Percentiles rank a stretch among this genome's conserved stretches.
phyloP scores from a whole-genome alignment of 1,139 yeast genomes.

The Candida tetrigidarum region DNA sequence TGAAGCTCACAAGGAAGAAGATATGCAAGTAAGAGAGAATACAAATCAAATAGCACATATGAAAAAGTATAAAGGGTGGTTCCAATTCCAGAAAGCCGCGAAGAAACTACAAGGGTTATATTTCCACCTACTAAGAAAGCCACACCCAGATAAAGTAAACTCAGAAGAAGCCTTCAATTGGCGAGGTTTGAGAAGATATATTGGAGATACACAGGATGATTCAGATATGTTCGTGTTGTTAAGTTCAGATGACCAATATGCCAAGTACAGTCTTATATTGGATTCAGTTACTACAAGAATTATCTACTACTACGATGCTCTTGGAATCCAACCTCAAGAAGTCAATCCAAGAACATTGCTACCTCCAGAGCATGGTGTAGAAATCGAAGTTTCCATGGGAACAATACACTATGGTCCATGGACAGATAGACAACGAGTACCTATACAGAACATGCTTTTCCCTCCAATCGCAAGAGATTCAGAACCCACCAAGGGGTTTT shows the following conservation, averaged over 20 bases:
- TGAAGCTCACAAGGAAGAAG: constrained; percentile 8
- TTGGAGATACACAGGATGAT: constrained; percentile 38
- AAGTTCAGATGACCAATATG: constrained; percentile 67
- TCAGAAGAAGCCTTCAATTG: constrained; percentile 23
- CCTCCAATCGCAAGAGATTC: constrained; percentile 72
- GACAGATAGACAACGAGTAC: constrained; percentile 84
- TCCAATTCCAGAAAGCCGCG: constrained; percentile 26
- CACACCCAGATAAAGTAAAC: not conserved
- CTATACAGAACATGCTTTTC: constrained; percentile 66
- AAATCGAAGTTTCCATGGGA: constrained; percentile 60
- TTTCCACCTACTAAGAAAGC: not conserved
- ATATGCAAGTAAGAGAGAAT: not conserved
- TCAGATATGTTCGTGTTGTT: constrained; percentile 35
- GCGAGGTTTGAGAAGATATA: constrained; percentile 49
- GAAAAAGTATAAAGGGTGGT: constrained; percentile 25
- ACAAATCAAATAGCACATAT: constrained; percentile 18
- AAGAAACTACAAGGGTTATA: constrained; percentile 17
- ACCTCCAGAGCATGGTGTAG: constrained; percentile 67
- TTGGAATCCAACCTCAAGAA: constrained; percentile 60
- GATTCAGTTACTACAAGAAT: constrained; percentile 62
- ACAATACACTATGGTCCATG: constrained; percentile 91
- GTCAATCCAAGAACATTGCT: constrained; percentile 15
- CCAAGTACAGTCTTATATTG: constrained; percentile 74
- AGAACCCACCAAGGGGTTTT: constrained; percentile 41
- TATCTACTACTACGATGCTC: constrained; percentile 68